Base-by-base conservation (phyloP, 306 rosid genomes). In the Vigna mungo region DNA sequence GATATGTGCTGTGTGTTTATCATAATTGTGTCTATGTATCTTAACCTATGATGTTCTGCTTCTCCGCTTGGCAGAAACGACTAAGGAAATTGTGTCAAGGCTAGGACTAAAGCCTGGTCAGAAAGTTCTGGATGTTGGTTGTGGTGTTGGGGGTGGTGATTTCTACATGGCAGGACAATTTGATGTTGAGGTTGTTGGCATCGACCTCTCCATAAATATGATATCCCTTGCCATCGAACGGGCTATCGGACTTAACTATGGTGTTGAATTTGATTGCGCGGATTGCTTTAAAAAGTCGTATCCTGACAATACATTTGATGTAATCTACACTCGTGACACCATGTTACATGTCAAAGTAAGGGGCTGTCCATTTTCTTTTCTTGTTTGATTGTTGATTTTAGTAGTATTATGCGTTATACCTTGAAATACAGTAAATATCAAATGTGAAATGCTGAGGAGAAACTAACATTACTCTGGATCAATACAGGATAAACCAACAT, bases 121-220 rank as follows among this genome's bases (percentile, higher is more conserved):
- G 87, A 89, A 88, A 75, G 94, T 95, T 66, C 86, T 95, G 11
- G 99, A 95, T 84, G 97, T 95, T 64, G 97, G 99, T 61, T 95
- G 99, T 82, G 99, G 99, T 66, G 91, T 85, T 66, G 99, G 99
- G 37, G 99, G 97, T 48, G 97, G 97, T 55, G 99, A 92, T 83
- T 92, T 92, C 60, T 95, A 95, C 86, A 90, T 95, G 97, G 97
- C 97, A 36, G 85, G 82, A 69, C 91, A 85, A 21, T 95, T 85
- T 76, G 91, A 88, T 70, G 97, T 85, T 14, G 97, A 92, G 80
- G 97, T 92, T 53, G 89, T 92, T 23, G 99, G 97, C 51, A 87
- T 95, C 51, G 99, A 95, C 85, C 96, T 92, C 60, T 95, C 99
- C 20, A 78, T 95, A 49, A 95, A 95, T 76, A 92, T 95, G 99